Base-by-base conservation (phyloP, 2,329 filamentous ascomycete species). In the Exophiala aquamarina region DNA sequence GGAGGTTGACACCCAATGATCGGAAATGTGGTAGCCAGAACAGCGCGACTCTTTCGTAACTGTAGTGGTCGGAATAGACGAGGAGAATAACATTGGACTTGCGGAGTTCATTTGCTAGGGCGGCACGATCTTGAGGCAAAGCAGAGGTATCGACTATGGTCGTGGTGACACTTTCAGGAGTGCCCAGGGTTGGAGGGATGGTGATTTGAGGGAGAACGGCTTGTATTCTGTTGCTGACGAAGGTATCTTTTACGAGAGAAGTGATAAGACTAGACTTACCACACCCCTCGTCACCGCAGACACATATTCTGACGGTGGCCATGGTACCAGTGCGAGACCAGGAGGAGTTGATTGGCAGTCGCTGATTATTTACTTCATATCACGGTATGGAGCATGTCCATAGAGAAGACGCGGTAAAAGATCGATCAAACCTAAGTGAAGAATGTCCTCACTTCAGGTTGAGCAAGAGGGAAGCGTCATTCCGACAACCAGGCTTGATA, bases 11-110 rank as follows among this genome's bases (percentile, higher is more conserved):
- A n/a, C 93, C 93, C 31, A 98, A 80, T 3, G 91, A 95, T 52
- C 93, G 87, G 64, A 98, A 97, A 69, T 96, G 94, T 9, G 93
- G 93, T 81, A 98, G 87, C 93, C 93, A 98, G 69, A 97, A 98
- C 36, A 98, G 76, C 3, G 92, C 93, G 3, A 98, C 91, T 29
- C 93, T 79, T 66, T 98, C 93, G 72, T 97, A 98, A 77, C 91
- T 97, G 74, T 98, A 98, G 70, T 97, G 92, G 67, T 98, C 93
- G 57, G 91, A 91, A 69, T 98, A 98, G 44, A 98, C 91, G 34
- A 98, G 82, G 14, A 97, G 78, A 56, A 98, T 97, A 58, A 96
- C 92, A 66, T 96, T 98, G 63, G 87, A 93, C 68, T 96, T 96
- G 56, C 93, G 84, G 53, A 98, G 91, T 71, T 97, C 93, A 66